These are phyloP conservation scores for Cubamyces lactineus DNA, from an alignment of 768 basidiomycete genomes.

Conservation along the genomic window DNA sequence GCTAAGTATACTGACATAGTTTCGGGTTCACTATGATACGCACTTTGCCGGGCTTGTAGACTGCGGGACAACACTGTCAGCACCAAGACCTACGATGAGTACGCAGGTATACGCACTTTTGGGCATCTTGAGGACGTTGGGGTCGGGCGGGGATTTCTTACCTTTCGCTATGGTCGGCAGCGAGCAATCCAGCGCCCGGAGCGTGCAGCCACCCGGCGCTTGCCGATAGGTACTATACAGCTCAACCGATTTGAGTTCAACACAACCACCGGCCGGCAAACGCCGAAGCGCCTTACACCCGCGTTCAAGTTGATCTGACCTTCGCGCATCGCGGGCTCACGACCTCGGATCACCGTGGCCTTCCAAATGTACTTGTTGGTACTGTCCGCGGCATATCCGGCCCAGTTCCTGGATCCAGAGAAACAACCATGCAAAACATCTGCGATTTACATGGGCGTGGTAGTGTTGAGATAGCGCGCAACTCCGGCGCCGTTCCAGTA, in stretches of 20 bases:
- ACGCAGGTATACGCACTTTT: slow-evolving; percentile 38
- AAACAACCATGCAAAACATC: too few species aligned
- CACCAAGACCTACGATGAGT: neutral
- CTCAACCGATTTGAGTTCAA: slow-evolving; percentile 3
- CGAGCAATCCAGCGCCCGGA: slow-evolving; percentile 5
- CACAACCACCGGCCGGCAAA: neutral
- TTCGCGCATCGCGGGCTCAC: too few species aligned
- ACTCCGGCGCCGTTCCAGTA: too few species aligned
- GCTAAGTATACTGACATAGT: slow-evolving; percentile 3
- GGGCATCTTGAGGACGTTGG: slow-evolving; percentile 43
- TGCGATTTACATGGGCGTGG: too few species aligned
- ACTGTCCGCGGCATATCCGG: too few species aligned
- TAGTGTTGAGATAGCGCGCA: too few species aligned
- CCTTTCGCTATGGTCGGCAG: slow-evolving; percentile 15
- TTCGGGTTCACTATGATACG: slow-evolving; percentile 7
- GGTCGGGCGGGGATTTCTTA: slow-evolving; percentile 21
- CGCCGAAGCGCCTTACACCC: neutral
- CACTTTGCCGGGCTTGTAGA: slow-evolving; percentile 96
- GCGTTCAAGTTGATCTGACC: neutral
- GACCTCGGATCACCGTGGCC: too few species aligned
- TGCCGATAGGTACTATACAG: slow-evolving; percentile 33
- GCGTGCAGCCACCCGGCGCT: slow-evolving; percentile 32
- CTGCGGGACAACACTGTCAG: slow-evolving; percentile 43
- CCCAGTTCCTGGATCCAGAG: too few species aligned
- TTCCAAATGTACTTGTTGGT: too few species aligned